A percentile compares a stretch with the other conserved stretches of the same genome.
Conservation (phyloP, 305 asterid species). For the Fraxinus latifolia region DNA sequence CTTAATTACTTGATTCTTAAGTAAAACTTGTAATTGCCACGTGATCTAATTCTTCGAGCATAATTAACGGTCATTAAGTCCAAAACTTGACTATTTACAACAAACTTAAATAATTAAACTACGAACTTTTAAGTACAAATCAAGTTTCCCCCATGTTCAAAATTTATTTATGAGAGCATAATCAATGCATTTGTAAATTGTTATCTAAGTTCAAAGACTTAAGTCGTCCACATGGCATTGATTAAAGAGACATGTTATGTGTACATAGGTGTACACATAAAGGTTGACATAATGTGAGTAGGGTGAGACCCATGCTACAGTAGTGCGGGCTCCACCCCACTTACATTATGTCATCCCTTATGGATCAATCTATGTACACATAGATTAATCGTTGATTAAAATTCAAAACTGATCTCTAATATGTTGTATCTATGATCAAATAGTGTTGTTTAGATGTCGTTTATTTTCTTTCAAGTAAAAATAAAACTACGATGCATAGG, state of each 20-base stretch:
- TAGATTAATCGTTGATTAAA: no score
- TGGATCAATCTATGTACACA: no score
- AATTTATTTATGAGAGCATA: neutral
- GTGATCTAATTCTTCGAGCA: neutral
- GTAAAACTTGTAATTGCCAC: neutral
- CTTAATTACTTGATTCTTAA: neutral
- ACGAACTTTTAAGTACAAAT: neutral
- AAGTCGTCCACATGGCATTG: neutral
- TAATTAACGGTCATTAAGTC: neutral
- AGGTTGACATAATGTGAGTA: no score
- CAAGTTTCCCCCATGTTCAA: neutral
- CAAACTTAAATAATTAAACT: neutral
- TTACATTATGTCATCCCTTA: no score
- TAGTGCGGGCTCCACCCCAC: no score
- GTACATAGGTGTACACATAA: no score
- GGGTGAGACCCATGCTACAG: no score
- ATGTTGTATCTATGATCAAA: neutral
- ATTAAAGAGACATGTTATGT: no score
- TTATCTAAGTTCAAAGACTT: neutral
- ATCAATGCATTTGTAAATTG: neutral
- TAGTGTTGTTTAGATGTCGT: neutral
- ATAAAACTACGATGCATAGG: neutral
- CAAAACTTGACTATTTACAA: neutral
- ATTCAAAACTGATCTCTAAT: neutral
- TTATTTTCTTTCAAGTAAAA: neutral